Base-by-base conservation (phyloP, 2,329 filamentous ascomycete genomes). In the Thielaviopsis euricoi region DNA sequence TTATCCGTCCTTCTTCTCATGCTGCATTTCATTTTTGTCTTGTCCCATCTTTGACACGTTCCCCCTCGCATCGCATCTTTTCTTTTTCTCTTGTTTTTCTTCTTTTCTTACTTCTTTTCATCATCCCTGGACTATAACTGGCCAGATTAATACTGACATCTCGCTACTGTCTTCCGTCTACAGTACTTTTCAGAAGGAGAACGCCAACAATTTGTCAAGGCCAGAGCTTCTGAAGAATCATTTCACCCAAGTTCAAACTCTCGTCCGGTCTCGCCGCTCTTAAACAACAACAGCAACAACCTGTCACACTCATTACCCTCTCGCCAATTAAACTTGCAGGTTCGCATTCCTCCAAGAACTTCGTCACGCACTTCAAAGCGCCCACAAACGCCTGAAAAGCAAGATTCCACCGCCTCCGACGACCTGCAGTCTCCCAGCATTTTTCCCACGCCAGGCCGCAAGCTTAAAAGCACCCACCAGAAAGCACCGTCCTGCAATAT, bases 401-500 rank as follows among this genome's bases (percentile, higher is more conserved):
- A 7, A 26, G 19, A 19, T 3, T 19, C 19, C 17, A 52, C 23
- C 13, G 50, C 21, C 50, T 49, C 29, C 40, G 33, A 50, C 43
- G 50, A 43, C 48, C 21, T 59, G 13, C 40, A 55, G n/a, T 58
- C 55, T 3, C 58, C 55, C 21, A 60, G 61, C 33, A 64, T 60
- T 12, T 59, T 64, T 21, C 53, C 57, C n/a, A 61, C 56, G 17
- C 57, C 57, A 1, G 53, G 56, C 17, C 53, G 53, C 19, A 48
- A 54, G 6, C 26, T 61, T n/a, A 43, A 23, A 21, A 21, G 26
- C 26, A 57, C 51, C 19, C 37, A 25, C 21, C 22, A 50, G 7
- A 37, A 33, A 12, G n/a, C 22, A 17, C 23, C 25, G 6, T 25
- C 25, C 9, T 70, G 71, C 15, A 63, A 65, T 52, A 63, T 64